Conservation (phyloP, 257 asterid genomes). For the Solanum piurae region DNA sequence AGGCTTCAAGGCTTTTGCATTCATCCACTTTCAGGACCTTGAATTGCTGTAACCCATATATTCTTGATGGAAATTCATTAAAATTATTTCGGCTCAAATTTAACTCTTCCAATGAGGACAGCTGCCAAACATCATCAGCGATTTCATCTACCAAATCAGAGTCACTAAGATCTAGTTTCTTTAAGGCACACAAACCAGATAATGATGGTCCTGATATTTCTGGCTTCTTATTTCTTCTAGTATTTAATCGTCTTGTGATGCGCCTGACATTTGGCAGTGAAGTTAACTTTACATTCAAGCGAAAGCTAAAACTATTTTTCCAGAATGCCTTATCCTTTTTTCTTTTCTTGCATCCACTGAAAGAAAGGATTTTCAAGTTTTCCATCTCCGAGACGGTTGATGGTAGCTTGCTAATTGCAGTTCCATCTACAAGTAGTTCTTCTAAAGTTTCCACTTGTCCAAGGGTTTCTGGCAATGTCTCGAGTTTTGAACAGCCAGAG, state of each 20-base stretch:
- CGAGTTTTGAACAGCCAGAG: constrained; percentile 4
- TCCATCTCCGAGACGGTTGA: not conserved
- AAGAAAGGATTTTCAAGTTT: constrained; percentile 5
- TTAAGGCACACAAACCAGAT: not conserved
- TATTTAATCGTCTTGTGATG: not conserved
- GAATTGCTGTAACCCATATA: not conserved
- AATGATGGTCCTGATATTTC: not conserved
- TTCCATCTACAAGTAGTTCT: constrained; percentile 9
- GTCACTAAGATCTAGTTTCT: constrained; percentile 3
- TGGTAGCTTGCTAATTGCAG: constrained; percentile 1
- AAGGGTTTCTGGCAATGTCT: constrained; percentile 3
- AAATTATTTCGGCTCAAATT: constrained; percentile 2
- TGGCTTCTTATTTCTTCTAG: not conserved
- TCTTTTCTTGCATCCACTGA: not conserved
- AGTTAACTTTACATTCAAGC: not conserved
- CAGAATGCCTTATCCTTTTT: not conserved
- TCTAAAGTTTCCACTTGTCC: constrained; percentile 4
- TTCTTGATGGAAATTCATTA: not conserved
- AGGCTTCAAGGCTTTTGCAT: not conserved
- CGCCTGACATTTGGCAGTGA: not conserved
- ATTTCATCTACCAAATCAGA: not conserved
- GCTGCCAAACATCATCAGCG: not conserved
- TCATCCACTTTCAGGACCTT: constrained; percentile 5
- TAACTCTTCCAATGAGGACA: constrained; percentile 7
- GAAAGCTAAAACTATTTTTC: not conserved